Evolutionary conservation across 352 stramenopile genomes (phyloP), one percentile per base, ranked within the genome.

Genomic region (Globisporangium uncinulatum): DNA sequence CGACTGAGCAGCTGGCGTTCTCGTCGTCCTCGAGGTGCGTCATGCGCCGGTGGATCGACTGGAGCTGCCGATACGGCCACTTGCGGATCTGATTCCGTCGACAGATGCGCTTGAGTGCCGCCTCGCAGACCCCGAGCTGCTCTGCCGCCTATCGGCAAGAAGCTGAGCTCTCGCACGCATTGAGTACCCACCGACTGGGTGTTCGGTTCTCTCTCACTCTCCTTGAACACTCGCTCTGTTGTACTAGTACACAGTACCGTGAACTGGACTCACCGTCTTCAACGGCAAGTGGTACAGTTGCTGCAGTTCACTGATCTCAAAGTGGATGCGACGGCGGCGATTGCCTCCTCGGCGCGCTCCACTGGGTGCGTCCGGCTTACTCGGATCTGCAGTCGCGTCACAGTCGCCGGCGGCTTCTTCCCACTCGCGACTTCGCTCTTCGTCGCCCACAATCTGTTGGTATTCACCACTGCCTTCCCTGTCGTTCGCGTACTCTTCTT

Each of bases 51-150:
- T 63, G 61, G 17, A 89, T 69, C 9, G 79, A 89, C n/a, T 78
- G 69, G 6, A 89, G 49, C 47, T 88, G 73, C 48, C 83, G 70
- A 50, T 83, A 93, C 15, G 83, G 83, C 83, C 83, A 93, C 50
- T 86, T 86, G 21, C 59, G 66, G 55, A 93, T 86, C 44, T 61
- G 59, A 55, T 89, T 87, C 37, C 79, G 78, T 29, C 83, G 77
- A 46, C 83, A 93, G 41, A 90, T 86, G 2, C 83, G 79, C 69
- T 91, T 93, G 11, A 93, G 60, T n/a, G 83, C 83, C n/a, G 78
- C 83, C 52, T 93, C 83, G 17, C 81, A 93, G 29, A 90, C 62
- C 1, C 76, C 76, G 5, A 93, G 75, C 20, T 51, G 61, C 37
- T 67, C 55, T 34, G 83, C 83, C 2, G 80, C 83, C 80, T 93